Conservation (phyloP, 2,329 filamentous ascomycete species). For the Apiospora saccharicola region DNA sequence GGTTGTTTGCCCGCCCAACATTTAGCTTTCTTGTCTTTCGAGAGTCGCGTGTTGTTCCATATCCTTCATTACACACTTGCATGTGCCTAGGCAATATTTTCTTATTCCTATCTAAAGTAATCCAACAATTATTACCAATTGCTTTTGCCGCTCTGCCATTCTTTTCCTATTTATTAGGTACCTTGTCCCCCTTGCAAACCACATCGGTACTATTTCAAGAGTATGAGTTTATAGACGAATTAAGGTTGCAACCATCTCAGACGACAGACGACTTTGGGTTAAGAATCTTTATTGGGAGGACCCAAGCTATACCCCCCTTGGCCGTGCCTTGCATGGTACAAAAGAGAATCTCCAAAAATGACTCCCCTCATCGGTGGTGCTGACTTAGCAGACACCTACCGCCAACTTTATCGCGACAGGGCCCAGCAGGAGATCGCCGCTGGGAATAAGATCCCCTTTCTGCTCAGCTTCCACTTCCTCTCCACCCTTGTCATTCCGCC, state of each 20-base stretch:
- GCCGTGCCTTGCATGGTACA: not conserved
- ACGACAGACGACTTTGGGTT: not conserved
- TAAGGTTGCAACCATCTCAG: constrained; percentile 15
- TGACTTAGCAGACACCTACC: constrained; percentile 38
- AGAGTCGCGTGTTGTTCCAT: constrained; percentile 9
- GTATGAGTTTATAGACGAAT: not conserved
- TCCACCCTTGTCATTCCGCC: constrained; percentile 57
- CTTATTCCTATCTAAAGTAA: not conserved
- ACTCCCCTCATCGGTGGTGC: constrained; percentile 12
- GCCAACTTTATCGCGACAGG: constrained; percentile 38
- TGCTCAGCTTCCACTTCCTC: constrained; percentile 60
- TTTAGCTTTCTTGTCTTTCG: constrained; percentile 2
- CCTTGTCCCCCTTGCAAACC: not conserved
- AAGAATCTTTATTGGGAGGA: not conserved
- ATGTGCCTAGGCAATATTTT: not conserved
- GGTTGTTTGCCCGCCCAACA: not conserved
- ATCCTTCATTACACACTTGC: not conserved
- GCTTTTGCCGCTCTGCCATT: not conserved
- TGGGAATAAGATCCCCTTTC: constrained; percentile 53
- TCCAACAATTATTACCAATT: not conserved
- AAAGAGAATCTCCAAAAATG: not conserved
- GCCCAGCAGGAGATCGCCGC: constrained; percentile 43
- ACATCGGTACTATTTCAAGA: not conserved
- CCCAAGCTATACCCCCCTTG: not conserved
- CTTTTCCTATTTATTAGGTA: not conserved